Percentiles rank a stretch among this genome's conserved stretches.
Conservation (phyloP, 768 basidiomycete species). For the Tephrocybe sp. region DNA sequence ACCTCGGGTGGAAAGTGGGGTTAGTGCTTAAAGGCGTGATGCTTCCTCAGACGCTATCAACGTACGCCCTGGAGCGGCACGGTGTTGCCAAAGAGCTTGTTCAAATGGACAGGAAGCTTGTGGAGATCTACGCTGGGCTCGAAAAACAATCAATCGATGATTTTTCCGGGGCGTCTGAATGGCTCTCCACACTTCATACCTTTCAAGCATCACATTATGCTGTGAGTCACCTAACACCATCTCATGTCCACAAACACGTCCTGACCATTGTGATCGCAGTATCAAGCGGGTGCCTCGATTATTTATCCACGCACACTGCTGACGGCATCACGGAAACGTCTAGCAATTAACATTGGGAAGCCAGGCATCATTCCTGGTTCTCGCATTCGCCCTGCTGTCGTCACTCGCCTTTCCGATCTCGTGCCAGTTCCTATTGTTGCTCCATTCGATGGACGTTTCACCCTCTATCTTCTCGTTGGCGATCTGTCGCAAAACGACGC, state of each 20-base stretch:
- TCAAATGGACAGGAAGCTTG: slow-evolving; percentile 14
- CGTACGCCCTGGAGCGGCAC: slow-evolving; percentile 12
- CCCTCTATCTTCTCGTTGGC: slow-evolving; percentile 13
- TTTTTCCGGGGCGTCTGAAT: slow-evolving; percentile 11
- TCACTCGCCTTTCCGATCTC: slow-evolving; percentile 14
- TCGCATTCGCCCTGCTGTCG: slow-evolving; percentile 10
- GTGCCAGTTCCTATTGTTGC: slow-evolving; percentile 12
- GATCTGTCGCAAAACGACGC: slow-evolving; percentile 10
- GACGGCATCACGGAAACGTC: slow-evolving; percentile 8
- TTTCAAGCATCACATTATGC: slow-evolving; percentile 15
- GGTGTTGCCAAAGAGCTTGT: slow-evolving; percentile 12
- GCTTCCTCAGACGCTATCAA: slow-evolving; percentile 10
- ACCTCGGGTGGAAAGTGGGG: slow-evolving; percentile 16
- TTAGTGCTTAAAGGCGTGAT: slow-evolving; percentile 13
- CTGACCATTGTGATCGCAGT: not conserved
- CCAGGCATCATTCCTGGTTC: slow-evolving; percentile 10
- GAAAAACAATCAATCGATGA: slow-evolving; percentile 16
- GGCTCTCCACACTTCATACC: slow-evolving; percentile 11
- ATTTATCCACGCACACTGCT: slow-evolving; percentile 10
- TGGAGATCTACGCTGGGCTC: slow-evolving; percentile 15
- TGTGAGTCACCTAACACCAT: not conserved
- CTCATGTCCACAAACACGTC: not conserved
- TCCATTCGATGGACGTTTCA: slow-evolving; percentile 15
- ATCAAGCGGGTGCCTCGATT: slow-evolving; percentile 17
- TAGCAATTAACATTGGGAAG: slow-evolving; percentile 12